phyloP scores from a whole-genome alignment of 2,329 filamentous ascomycete genomes.

The Chrysoporthe puriensis region DNA sequence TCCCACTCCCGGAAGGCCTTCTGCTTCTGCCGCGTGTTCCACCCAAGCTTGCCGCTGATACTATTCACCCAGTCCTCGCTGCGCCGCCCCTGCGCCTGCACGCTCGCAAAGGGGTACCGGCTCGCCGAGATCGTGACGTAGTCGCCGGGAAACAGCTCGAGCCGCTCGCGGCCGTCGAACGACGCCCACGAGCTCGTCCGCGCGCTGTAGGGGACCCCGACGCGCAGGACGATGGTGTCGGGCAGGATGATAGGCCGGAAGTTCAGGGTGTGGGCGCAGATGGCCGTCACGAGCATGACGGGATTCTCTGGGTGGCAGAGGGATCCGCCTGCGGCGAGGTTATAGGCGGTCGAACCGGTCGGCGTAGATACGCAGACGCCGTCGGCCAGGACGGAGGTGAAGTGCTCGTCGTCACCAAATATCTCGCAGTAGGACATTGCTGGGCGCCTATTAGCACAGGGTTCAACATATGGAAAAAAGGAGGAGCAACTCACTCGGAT shows the following conservation, averaged over 20 bases:
- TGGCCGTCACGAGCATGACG: slow-evolving; percentile 90
- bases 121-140: slow-evolving; percentile 85
- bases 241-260: slow-evolving; percentile 97
- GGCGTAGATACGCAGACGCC: slow-evolving; percentile 93
- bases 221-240: slow-evolving; percentile 89
- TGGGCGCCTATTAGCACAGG: slow-evolving; percentile 38
- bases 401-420: slow-evolving; percentile 93
- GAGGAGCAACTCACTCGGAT: slow-evolving; percentile 68
- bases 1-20: slow-evolving; percentile 61
- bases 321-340: slow-evolving; percentile 91
- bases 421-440: slow-evolving; percentile 91
- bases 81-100: slow-evolving; percentile 69
- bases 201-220: slow-evolving; percentile 94
- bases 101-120: slow-evolving; percentile 78
- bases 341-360: slow-evolving; percentile 94
- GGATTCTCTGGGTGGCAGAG: slow-evolving; percentile 96
- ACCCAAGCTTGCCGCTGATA: slow-evolving; percentile 77
- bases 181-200: slow-evolving; percentile 93
- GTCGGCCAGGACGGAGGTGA: slow-evolving; percentile 91
- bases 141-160: slow-evolving; percentile 78
- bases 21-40: slow-evolving; percentile 80
- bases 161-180: slow-evolving; percentile 89
- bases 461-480: neutral
- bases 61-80: slow-evolving; percentile 84
- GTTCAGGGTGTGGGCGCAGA: slow-evolving; percentile 91